Evolutionary conservation across 257 asterid genomes (phyloP).

Genomic region (Lithospermum erythrorhizon): DNA sequence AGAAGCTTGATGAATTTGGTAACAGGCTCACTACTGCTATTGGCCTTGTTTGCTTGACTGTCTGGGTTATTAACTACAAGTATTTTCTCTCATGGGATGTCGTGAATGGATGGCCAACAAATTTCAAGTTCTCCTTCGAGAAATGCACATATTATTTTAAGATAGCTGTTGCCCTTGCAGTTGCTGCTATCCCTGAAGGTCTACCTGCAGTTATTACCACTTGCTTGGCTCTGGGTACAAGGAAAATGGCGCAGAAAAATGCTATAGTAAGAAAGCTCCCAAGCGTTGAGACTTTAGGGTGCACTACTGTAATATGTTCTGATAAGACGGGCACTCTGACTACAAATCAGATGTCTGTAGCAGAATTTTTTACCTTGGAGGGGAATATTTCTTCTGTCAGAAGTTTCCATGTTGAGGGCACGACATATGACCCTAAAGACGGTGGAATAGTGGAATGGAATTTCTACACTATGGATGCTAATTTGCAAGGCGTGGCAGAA

Average conservation of each 20-base stretch:
- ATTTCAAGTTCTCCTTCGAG: slow-evolving; percentile 45
- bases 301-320: slow-evolving; percentile 67
- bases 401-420: slow-evolving; percentile 43
- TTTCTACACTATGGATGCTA: slow-evolving; percentile 48
- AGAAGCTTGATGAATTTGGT: slow-evolving; percentile 67
- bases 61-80: slow-evolving; percentile 54
- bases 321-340: slow-evolving; percentile 68
- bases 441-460: slow-evolving; percentile 68
- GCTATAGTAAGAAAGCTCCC: slow-evolving; percentile 68
- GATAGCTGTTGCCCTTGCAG: slow-evolving; percentile 68
- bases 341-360: slow-evolving; percentile 57
- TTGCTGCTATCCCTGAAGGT: slow-evolving; percentile 82
- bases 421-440: slow-evolving; percentile 67
- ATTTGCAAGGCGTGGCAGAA: slow-evolving; percentile 53
- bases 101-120: slow-evolving; percentile 45
- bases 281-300: slow-evolving; percentile 66
- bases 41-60: slow-evolving; percentile 45
- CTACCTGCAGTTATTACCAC: slow-evolving; percentile 69
- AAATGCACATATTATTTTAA: slow-evolving; percentile 65
- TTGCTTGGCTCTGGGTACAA: slow-evolving; percentile 59
- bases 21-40: slow-evolving; percentile 45
- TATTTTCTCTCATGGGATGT: slow-evolving; percentile 53
- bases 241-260: slow-evolving; percentile 56
- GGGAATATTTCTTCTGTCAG: slow-evolving; percentile 22
- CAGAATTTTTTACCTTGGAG: slow-evolving; percentile 47